Percentiles rank a stretch among this genome's conserved stretches.
Evolutionary conservation across 148 eudicot species (phyloP).

Genomic region (Drosera capensis): DNA sequence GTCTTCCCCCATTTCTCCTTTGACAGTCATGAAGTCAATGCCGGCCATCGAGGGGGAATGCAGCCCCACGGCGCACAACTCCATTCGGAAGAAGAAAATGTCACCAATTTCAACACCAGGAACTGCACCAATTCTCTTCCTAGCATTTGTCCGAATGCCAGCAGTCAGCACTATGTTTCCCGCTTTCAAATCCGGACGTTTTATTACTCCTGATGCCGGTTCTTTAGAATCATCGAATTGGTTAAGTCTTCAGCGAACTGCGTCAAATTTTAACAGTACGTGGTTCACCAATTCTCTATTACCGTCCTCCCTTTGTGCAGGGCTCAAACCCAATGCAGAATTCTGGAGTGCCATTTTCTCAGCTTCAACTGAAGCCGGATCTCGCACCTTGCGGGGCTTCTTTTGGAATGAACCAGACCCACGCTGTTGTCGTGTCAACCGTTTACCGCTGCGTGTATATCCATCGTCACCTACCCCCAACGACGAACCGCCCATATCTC

Average conservation of each 20-base stretch:
- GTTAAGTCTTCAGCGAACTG: conserved; percentile 46
- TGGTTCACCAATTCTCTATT: conserved; percentile 34
- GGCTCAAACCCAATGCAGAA: conserved; percentile 10
- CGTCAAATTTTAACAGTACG: conserved; percentile 39
- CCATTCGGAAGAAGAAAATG: conserved; percentile 12
- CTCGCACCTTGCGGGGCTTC: conserved; percentile 15
- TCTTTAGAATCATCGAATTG: conserved; percentile 64
- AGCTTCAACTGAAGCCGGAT: conserved; percentile 7
- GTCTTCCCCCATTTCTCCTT: not conserved
- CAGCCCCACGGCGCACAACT: conserved; percentile 11
- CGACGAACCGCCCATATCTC: conserved; percentile 24
- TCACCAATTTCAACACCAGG: conserved; percentile 20
- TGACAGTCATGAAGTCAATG: conserved; percentile 10
- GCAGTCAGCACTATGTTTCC: conserved; percentile 7
- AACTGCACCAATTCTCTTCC: conserved; percentile 9
- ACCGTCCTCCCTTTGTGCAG: conserved; percentile 42
- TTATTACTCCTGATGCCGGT: not conserved
- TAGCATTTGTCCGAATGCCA: conserved; percentile 8
- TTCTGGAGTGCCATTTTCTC: conserved; percentile 10
- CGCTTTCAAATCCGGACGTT: conserved; percentile 9
- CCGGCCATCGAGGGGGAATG: conserved; percentile 14
- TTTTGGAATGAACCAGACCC: conserved; percentile 14
- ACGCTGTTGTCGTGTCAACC: conserved; percentile 10
- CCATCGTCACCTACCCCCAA: conserved; percentile 19
- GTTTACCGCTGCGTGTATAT: conserved; percentile 19